A percentile compares a stretch with the other conserved stretches of the same genome.
Evolutionary conservation across 2,329 filamentous ascomycete genomes (phyloP).

Genomic region (Trematosphaeria pertusa): DNA sequence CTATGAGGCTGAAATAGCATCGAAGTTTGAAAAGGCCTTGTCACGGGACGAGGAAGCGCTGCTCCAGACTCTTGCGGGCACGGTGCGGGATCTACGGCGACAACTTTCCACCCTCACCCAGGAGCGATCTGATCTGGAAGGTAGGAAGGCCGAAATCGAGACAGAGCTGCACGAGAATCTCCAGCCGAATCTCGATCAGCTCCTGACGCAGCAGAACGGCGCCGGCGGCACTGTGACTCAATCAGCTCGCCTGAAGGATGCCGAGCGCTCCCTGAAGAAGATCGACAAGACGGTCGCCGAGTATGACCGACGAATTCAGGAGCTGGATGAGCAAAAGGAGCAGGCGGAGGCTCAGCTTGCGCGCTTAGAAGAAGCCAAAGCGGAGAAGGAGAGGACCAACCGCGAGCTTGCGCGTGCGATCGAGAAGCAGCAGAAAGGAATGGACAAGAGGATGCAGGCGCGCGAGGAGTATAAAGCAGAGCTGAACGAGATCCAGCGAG

Average conservation of each 20-base stretch:
- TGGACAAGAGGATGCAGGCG: conserved; percentile 91
- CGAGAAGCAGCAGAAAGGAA: conserved; percentile 83
- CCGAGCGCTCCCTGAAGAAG: conserved; percentile 81
- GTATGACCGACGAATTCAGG: conserved; percentile 72
- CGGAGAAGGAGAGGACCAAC: conserved; percentile 72
- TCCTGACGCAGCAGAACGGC: conserved; percentile 57
- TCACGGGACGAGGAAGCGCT: conserved; percentile 81
- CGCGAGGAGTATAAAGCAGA: conserved; percentile 80
- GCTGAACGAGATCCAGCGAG: conserved; percentile 80
- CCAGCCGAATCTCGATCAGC: conserved; percentile 83
- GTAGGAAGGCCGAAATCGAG: conserved; percentile 82
- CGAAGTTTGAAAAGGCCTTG: conserved; percentile 91
- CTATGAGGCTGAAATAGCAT: conserved; percentile 79
- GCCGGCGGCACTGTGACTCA: conserved; percentile 61
- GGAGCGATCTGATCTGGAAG: conserved; percentile 77
- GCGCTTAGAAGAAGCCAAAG: conserved; percentile 64
- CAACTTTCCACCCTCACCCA: conserved; percentile 78
- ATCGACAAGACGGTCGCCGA: conserved; percentile 71
- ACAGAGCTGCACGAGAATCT: conserved; percentile 89
- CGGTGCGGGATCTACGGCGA: conserved; percentile 76
- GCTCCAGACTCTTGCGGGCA: conserved; percentile 72
- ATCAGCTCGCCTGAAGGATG: conserved; percentile 72
- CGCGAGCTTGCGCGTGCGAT: conserved; percentile 80
- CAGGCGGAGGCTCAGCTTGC: conserved; percentile 61
- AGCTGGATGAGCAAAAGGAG: conserved; percentile 78